Evolutionary conservation across 139 green algal genomes (phyloP).

Genomic region (Gonium pectorale): DNA sequence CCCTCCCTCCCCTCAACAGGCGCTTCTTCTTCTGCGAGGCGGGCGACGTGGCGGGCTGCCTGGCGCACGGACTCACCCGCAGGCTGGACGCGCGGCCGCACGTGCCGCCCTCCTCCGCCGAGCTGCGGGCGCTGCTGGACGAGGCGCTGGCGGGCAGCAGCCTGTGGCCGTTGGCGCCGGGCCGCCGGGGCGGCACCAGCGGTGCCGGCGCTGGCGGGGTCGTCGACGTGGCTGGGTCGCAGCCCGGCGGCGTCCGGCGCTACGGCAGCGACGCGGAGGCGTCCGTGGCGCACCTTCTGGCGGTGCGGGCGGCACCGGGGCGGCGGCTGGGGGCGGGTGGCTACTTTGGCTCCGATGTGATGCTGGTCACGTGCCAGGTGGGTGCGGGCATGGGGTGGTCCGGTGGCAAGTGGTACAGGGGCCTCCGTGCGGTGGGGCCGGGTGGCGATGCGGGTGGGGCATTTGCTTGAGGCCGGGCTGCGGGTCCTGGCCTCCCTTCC

Average conservation of each 20-base stretch:
- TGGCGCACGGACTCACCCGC: background rate
- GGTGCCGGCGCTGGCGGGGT: background rate
- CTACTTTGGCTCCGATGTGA: constrained; percentile 3
- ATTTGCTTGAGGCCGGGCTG: too few species aligned
- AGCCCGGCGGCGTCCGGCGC: background rate
- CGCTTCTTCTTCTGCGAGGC: constrained; percentile 40
- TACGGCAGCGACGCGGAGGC: background rate
- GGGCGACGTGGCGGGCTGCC: constrained; percentile 18
- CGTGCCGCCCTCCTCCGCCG: constrained; percentile 21
- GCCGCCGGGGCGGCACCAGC: background rate
- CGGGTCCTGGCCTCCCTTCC: too few species aligned
- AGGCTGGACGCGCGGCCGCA: background rate
- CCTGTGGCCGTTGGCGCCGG: background rate
- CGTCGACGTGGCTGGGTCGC: background rate
- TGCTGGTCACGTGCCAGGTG: constrained; percentile 8
- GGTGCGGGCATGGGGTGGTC: background rate
- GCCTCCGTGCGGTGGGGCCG: too few species aligned
- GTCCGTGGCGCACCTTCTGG: background rate
- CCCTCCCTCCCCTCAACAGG: background rate
- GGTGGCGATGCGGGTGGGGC: too few species aligned
- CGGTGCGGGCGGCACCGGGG: background rate
- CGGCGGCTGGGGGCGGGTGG: background rate
- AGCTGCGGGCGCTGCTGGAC: constrained; percentile 23
- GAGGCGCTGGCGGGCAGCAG: constrained; percentile 32
- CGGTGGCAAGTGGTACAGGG: too few species aligned